phyloP scores from a whole-genome alignment of 2,329 filamentous ascomycete species.

The Ceratocystis albifundus region DNA sequence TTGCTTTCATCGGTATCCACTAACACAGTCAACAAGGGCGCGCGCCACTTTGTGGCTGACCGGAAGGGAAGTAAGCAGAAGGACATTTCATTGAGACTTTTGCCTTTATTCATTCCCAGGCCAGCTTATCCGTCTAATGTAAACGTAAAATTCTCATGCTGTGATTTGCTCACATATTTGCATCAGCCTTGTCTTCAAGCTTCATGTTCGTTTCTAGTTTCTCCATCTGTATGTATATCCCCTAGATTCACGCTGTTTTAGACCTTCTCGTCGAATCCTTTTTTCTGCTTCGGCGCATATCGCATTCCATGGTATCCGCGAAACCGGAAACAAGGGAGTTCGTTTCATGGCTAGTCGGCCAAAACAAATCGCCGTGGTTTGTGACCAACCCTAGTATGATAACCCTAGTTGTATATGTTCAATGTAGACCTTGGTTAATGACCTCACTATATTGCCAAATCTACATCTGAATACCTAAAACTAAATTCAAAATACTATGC shows the following conservation, averaged over 20 bases:
- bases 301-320: constrained; percentile 5
- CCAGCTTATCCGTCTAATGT: neutral
- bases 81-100: too few species aligned
- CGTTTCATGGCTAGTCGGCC: neutral
- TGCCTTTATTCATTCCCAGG: too few species aligned
- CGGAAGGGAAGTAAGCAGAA: too few species aligned
- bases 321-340: neutral
- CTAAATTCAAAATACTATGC: too few species aligned
- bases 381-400: neutral
- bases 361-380: neutral
- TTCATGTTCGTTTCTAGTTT: neutral
- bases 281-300: constrained; percentile 5
- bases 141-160: neutral
- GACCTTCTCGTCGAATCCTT: neutral
- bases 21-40: neutral
- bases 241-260: constrained; percentile 3
- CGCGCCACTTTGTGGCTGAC: neutral
- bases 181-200: neutral
- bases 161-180: neutral
- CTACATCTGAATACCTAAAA: too few species aligned
- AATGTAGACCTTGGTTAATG: too few species aligned
- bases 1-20: neutral
- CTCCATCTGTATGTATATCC: neutral
- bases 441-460: too few species aligned
- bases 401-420: too few species aligned